Base-by-base conservation (phyloP, 2,329 filamentous ascomycete genomes). In the Dothistroma pini region DNA sequence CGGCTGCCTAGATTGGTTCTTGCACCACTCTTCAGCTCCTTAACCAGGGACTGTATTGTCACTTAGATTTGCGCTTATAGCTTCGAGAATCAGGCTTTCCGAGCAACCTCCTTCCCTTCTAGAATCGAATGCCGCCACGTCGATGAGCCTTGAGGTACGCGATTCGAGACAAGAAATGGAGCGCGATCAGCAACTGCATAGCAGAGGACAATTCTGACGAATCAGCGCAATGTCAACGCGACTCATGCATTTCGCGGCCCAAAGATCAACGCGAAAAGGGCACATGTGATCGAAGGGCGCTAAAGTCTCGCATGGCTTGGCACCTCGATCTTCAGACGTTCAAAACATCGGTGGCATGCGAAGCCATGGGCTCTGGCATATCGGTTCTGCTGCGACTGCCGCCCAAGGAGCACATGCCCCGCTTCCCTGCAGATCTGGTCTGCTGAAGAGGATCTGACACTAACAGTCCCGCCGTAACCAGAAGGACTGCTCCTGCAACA, bases 11-110 rank as follows among this genome's bases (percentile, higher is more conserved):
- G 57, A 63, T 50, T 56, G 56, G 52, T 34, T 57, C 29, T 52
- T 35, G 48, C 41, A 41, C 44, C 58, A 21, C 60, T 63, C 61
- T 63, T 56, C 62, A 61, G 52, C 52, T 61, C 56, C 54, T 51
- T 49, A 2, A 54, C 14, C 44, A 32, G 56, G 58, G 54, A 57
- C 48, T 63, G 59, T 59, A 59, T 61, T 63, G 58, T 65, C 60
- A 65, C 63, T 63, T 63, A 63, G 60, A 49, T 54, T 54, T 56
- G 56, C 59, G 34, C 25, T 57, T 54, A 32, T 58, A 55, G 50
- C 49, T 54, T 60, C 44, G 47, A 59, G 51, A 58, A 51, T 38
- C 47, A 51, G 52, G 56, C 60, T 55, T 59, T 62, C 48, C 48
- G 4, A 32, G 48, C 51, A 35, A 35, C 31, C 5, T 11, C 5